These are phyloP conservation scores for Pelargonium citronellum DNA, from an alignment of 441 rosid genomes.

Conservation along the genomic window DNA sequence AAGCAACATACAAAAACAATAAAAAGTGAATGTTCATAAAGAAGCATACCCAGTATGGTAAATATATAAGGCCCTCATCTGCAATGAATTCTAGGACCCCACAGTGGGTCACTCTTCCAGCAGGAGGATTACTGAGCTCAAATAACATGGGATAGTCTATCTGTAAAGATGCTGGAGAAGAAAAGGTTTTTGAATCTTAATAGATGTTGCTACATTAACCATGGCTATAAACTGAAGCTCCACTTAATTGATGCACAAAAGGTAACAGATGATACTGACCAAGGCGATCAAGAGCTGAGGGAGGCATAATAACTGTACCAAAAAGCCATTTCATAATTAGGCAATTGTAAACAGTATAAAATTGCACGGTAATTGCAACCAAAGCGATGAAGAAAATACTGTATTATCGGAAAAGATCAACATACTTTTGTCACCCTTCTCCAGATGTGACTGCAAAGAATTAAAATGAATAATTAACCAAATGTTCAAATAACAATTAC, in stretches of 20 bases:
- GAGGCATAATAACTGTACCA: constrained; percentile 54
- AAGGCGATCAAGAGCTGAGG: constrained; percentile 62
- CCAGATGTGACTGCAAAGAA: constrained; percentile 59
- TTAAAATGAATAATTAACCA: constrained; percentile 5
- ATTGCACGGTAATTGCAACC: neutral
- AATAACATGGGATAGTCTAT: constrained; percentile 62
- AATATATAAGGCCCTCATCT: constrained; percentile 55
- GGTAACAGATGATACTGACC: constrained; percentile 30
- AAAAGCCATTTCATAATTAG: constrained; percentile 12
- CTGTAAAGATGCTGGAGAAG: constrained; percentile 46
- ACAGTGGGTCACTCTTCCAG: constrained; percentile 46
- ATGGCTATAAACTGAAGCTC: neutral
- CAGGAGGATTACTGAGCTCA: constrained; percentile 36
- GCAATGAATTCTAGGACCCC: constrained; percentile 63
- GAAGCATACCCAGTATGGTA: constrained; percentile 55
- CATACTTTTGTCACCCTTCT: constrained; percentile 68
- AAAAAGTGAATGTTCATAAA: neutral
- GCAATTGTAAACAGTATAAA: constrained; percentile 2
- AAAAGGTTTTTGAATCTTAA: neutral
- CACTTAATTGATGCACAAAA: neutral
- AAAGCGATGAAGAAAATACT: neutral
- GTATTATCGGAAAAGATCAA: constrained; percentile 11
- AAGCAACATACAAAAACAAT: neutral
- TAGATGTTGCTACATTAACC: neutral
- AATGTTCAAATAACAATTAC: neutral